Conservation (phyloP, 139 green algal genomes). For the Coccomyxa sp. region DNA sequence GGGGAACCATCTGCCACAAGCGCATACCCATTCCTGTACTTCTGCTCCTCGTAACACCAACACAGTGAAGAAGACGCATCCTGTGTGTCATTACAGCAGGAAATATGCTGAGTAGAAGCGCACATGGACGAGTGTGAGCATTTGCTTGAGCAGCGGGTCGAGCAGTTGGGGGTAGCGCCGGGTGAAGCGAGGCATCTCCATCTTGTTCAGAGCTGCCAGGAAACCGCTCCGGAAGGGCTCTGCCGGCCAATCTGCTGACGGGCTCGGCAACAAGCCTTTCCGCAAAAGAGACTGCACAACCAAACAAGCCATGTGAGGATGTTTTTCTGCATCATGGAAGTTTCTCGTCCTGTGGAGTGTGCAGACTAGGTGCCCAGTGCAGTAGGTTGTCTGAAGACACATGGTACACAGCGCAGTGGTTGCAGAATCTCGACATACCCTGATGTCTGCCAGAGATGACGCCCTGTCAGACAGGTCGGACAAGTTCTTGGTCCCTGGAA, state of each 20-base stretch:
- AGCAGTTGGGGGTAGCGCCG: conserved; percentile 74
- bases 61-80: neutral
- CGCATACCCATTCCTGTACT: too few species aligned
- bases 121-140: conserved; percentile 69
- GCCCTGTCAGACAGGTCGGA: conserved; percentile 39
- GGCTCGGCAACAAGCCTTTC: conserved; percentile 44
- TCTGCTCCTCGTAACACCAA: too few species aligned
- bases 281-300: conserved; percentile 1
- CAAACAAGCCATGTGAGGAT: neutral
- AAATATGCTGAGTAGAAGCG: neutral
- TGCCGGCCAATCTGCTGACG: conserved; percentile 62
- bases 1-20: too few species aligned
- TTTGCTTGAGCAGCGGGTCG: conserved; percentile 71
- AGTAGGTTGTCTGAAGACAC: neutral
- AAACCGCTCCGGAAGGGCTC: conserved; percentile 81
- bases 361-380: neutral
- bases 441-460: conserved; percentile 29
- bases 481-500: conserved; percentile 63
- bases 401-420: neutral
- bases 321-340: neutral
- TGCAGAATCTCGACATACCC: conserved; percentile 55
- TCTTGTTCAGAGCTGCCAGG: conserved; percentile 34
- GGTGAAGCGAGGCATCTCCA: conserved; percentile 87
- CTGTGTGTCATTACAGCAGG: neutral
- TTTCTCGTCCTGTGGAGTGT: conserved; percentile 3